These are phyloP conservation scores for Melaleuca alternifolia DNA, from an alignment of 345 rosid species.

Conservation along the genomic window DNA sequence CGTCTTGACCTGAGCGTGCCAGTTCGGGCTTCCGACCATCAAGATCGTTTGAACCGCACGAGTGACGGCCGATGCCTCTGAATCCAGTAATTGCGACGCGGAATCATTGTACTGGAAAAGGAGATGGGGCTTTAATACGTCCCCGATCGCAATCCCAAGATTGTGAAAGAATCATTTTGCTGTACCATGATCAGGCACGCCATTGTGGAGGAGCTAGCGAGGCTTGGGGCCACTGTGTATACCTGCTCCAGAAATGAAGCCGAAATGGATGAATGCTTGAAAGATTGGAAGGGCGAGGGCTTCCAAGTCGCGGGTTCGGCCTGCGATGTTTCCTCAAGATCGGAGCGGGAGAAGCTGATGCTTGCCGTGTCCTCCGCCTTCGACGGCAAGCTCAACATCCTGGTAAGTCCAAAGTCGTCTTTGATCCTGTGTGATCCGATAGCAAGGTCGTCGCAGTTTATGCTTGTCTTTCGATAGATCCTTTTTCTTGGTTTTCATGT, in stretches of 20 bases:
- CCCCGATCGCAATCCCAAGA: too few relatives aligned
- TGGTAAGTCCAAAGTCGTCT: conserved; percentile 11
- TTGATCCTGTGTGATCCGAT: too few relatives aligned
- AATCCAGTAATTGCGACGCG: neutral
- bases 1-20: neutral
- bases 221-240: conserved; percentile 42
- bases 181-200: conserved; percentile 3
- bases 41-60: neutral
- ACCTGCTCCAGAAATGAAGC: conserved; percentile 11
- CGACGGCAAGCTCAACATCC: conserved; percentile 38
- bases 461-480: neutral
- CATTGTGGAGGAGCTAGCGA: conserved; percentile 46
- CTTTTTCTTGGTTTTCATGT: neutral
- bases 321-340: conserved; percentile 33
- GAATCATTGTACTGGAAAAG: too few relatives aligned
- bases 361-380: conserved; percentile 21
- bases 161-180: too few relatives aligned
- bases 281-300: conserved; percentile 33
- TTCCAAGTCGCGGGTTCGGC: conserved; percentile 37
- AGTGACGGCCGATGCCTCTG: neutral
- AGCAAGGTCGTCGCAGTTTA: too few relatives aligned
- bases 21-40: neutral
- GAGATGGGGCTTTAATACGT: too few relatives aligned
- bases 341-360: conserved; percentile 29
- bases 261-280: conserved; percentile 14